Evolutionary conservation across 164 flowering plant species (phyloP), one percentile per base, ranked within the genome.

Genomic region (Brasenia schreberi): DNA sequence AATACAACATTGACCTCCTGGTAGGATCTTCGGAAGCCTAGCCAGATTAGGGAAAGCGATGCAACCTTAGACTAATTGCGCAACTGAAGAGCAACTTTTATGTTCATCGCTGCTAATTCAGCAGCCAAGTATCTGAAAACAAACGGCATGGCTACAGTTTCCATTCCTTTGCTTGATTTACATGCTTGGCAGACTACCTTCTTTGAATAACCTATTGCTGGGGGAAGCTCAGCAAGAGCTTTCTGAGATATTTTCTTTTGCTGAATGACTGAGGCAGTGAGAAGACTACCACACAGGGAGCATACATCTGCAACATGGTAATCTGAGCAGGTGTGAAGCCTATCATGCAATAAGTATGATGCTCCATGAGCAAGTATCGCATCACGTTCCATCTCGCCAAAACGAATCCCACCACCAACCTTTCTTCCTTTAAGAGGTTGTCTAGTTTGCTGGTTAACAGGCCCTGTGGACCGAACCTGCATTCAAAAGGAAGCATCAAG

Each of bases 381-480:
- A 64, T 94, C 99, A 42, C 99, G 80, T 68, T 94, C 99, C 99
- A 94, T 94, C 74, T 94, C 99, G 7, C 99, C 96, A 75, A 94
- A 91, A 12, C 97, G 83, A 42, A 94, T 81, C 65, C 99, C 99
- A 45, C 97, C 99, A 70, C 97, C 97, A 1, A 76, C 77, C 75
- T 94, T 94, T 77, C 97, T 81, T 62, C 97, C 99, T 73, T 91
- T 88, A 19, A 94, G 85, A 5, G 99, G 96, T 71, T 94, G 96
- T 61, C 87, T 78, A 0, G 99, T 94, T 0, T 88, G 75, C 67
- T 80, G 96, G 69, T 94, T 95, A 1, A 89, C 77, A 19, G 73
- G 75, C 64, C 99, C 97, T 3, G 97, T 94, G 4, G 96, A 87
- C 7, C 99, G 83, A 53, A 94, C 97, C 97, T 93, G 83, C 64